Evolutionary conservation across 2,329 filamentous ascomycete species (phyloP).

Genomic region (Aureobasidium sp.): DNA sequence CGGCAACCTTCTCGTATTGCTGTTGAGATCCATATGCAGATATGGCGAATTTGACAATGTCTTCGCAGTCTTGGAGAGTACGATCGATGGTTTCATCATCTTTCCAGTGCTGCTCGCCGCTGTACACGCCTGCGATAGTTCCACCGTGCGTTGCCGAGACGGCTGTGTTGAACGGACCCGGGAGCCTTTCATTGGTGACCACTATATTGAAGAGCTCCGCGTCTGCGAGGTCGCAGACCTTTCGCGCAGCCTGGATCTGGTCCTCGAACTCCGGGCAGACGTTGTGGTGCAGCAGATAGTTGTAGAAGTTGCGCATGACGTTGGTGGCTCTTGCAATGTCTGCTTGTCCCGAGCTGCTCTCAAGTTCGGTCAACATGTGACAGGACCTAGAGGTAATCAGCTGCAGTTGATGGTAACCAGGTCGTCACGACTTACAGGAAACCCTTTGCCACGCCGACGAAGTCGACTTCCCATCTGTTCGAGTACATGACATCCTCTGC

Average conservation of each 20-base stretch:
- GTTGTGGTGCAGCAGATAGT: slow-evolving; percentile 74
- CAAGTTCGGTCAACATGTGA: neutral
- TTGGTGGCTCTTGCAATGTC: slow-evolving; percentile 37
- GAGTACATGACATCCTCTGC: slow-evolving; percentile 38
- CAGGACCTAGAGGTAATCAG: neutral
- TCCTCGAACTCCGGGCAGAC: slow-evolving; percentile 73
- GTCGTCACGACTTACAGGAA: slow-evolving; percentile 54
- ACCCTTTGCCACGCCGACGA: slow-evolving; percentile 64
- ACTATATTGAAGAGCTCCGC: slow-evolving; percentile 56
- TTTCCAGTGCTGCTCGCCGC: slow-evolving; percentile 35
- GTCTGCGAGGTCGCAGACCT: slow-evolving; percentile 57
- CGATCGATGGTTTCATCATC: slow-evolving; percentile 28
- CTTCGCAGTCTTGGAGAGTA: slow-evolving; percentile 37
- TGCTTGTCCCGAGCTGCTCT: neutral
- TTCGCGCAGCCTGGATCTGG: slow-evolving; percentile 57
- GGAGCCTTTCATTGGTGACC: slow-evolving; percentile 46
- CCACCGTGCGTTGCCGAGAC: slow-evolving; percentile 61
- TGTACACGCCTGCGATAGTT: slow-evolving; percentile 35
- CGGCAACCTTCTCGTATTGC: slow-evolving; percentile 19
- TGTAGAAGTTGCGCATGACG: slow-evolving; percentile 76
- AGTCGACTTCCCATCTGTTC: slow-evolving; percentile 65
- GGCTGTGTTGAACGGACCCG: slow-evolving; percentile 70
- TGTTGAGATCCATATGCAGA: slow-evolving; percentile 35
- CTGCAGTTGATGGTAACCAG: neutral
- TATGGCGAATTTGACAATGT: slow-evolving; percentile 43